phyloP scores from a whole-genome alignment of 176 grass and related monocot species.

The Tillandsia fasciculata region DNA sequence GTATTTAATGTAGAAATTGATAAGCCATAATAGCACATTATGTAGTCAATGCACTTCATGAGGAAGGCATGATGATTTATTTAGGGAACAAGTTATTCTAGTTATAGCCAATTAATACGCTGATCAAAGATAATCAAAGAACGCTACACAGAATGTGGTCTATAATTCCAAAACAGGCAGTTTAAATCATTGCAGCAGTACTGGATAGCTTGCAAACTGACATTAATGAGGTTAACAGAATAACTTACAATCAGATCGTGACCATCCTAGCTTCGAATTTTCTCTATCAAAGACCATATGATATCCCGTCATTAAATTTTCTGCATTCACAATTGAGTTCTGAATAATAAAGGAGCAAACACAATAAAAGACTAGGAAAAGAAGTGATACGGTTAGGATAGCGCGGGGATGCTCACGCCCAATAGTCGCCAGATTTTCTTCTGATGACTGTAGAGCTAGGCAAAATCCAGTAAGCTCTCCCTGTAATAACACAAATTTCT shows the following conservation, averaged over 20 bases:
- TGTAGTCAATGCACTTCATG: background rate
- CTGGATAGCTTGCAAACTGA: background rate
- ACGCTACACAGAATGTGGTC: no score
- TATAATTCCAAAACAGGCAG: background rate
- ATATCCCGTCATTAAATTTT: conserved; percentile 93
- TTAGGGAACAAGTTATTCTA: no score
- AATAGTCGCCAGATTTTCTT: conserved; percentile 65
- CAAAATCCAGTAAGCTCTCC: conserved; percentile 49
- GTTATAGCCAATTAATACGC: no score
- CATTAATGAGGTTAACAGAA: background rate
- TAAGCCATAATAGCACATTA: conserved; percentile 1
- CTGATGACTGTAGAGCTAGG: conserved; percentile 51
- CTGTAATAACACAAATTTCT: conserved; percentile 21
- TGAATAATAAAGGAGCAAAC: background rate
- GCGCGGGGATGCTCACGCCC: conserved; percentile 51
- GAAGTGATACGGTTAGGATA: background rate
- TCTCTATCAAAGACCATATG: conserved; percentile 77
- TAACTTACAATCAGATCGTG: conserved; percentile 73
- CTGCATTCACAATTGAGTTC: conserved; percentile 33
- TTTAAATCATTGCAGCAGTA: background rate
- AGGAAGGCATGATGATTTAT: no score
- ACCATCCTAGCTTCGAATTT: conserved; percentile 75
- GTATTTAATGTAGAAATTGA: conserved; percentile 10
- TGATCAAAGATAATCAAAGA: no score
- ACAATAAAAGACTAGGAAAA: background rate